These are phyloP conservation scores for Theobroma cacao DNA, from an alignment of 345 rosid genomes.

Conservation along the genomic window DNA sequence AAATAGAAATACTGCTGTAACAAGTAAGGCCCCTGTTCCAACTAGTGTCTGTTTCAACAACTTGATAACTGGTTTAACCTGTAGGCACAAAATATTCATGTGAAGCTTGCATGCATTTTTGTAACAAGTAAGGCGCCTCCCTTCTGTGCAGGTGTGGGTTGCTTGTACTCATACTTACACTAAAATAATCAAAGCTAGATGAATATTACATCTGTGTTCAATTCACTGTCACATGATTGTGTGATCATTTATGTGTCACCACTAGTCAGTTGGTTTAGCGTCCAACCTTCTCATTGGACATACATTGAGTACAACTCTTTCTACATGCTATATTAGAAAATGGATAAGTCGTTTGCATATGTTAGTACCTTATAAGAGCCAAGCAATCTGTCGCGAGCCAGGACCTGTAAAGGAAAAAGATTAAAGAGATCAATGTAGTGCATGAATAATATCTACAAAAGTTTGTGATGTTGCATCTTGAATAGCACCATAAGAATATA, in stretches of 20 bases:
- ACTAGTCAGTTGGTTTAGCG: neutral
- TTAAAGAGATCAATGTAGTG: neutral
- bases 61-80: slow-evolving; percentile 93
- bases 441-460: neutral
- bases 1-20: slow-evolving; percentile 60
- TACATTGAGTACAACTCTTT: neutral
- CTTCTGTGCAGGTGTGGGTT: neutral
- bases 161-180: neutral
- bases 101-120: slow-evolving; percentile 8
- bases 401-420: slow-evolving; percentile 47
- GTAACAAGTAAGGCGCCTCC: too few relatives aligned
- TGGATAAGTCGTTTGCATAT: neutral
- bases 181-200: neutral
- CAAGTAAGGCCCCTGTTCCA: slow-evolving; percentile 79
- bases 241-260: neutral
- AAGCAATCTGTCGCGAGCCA: slow-evolving; percentile 89
- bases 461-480: neutral
- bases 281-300: neutral
- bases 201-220: neutral
- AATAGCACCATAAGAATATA: neutral
- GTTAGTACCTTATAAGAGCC: slow-evolving; percentile 86
- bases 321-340: neutral
- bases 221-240: neutral
- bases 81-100: slow-evolving; percentile 1
- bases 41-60: slow-evolving; percentile 84